These are phyloP conservation scores for Phytophthora aleatoria DNA, from an alignment of 352 stramenopile species.

Conservation along the genomic window DNA sequence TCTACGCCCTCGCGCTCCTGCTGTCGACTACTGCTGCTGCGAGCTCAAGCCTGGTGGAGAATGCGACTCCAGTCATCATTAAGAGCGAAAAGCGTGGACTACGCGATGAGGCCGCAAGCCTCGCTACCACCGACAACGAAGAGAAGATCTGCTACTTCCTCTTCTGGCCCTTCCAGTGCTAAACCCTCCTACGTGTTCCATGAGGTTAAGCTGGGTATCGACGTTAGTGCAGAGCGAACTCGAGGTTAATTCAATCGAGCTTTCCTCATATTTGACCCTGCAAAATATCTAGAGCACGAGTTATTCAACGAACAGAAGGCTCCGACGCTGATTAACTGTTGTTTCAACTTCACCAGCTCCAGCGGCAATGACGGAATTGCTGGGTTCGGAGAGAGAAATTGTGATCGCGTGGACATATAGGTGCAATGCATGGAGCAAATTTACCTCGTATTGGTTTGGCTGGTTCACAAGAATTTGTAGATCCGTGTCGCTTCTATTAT, in stretches of 20 bases:
- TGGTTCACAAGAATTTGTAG: too few species aligned
- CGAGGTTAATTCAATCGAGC: not conserved
- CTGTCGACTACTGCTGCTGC: not conserved
- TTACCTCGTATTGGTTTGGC: too few species aligned
- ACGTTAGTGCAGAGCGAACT: not conserved
- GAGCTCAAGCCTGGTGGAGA: not conserved
- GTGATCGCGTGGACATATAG: too few species aligned
- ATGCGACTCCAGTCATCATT: not conserved
- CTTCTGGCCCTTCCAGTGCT: constrained; percentile 27
- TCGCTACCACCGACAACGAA: constrained; percentile 7
- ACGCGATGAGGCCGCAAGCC: constrained; percentile 9
- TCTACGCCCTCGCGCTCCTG: constrained; percentile 1
- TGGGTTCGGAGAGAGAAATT: too few species aligned
- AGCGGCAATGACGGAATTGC: too few species aligned
- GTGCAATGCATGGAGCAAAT: too few species aligned
- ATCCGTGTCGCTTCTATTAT: too few species aligned
- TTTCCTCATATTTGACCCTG: not conserved
- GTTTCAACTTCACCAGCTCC: too few species aligned
- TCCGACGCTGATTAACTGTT: too few species aligned
- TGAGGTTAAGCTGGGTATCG: not conserved
- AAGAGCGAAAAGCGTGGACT: constrained; percentile 1
- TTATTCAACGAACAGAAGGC: too few species aligned
- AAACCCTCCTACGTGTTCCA: constrained; percentile 1
- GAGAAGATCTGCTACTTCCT: constrained; percentile 23
- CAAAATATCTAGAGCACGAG: too few species aligned